Evolutionary conservation across 805 yeast genomes (phyloP).

Genomic region (Candida stauntonica): DNA sequence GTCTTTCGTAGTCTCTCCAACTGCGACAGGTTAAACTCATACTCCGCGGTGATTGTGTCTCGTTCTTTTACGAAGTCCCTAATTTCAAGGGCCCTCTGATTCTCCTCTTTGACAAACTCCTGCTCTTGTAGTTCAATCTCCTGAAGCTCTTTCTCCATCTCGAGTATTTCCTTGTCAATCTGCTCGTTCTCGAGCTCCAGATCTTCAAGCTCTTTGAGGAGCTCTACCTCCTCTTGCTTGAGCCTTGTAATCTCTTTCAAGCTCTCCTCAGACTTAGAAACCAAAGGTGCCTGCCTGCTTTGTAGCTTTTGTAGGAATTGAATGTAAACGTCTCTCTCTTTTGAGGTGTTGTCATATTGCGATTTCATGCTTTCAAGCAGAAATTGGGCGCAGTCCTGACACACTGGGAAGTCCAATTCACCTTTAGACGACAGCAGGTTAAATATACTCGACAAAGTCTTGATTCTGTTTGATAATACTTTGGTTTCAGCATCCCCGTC

Average conservation of each 20-base stretch:
- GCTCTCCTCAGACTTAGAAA: constrained; percentile 22
- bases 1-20: constrained; percentile 67
- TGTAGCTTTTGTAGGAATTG: constrained; percentile 68
- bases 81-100: constrained; percentile 51
- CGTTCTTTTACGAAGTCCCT: constrained; percentile 47
- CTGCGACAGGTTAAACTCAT: constrained; percentile 57
- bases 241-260: constrained; percentile 20
- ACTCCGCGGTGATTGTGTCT: constrained; percentile 58
- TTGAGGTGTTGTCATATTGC: constrained; percentile 66
- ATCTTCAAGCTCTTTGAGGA: constrained; percentile 41
- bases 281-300: constrained; percentile 44
- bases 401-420: constrained; percentile 81
- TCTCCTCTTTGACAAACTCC: constrained; percentile 45
- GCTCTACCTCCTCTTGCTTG: constrained; percentile 38
- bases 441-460: constrained; percentile 60
- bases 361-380: constrained; percentile 60
- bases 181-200: constrained; percentile 38
- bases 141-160: constrained; percentile 44
- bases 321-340: constrained; percentile 75
- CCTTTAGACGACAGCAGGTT: constrained; percentile 67
- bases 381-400: constrained; percentile 75
- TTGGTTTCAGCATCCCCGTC: constrained; percentile 27
- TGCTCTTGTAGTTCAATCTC: constrained; percentile 44
- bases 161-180: constrained; percentile 21
- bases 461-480: constrained; percentile 45